Evolutionary conservation across 441 rosid genomes (phyloP).

Genomic region (Syzygium malaccense): DNA sequence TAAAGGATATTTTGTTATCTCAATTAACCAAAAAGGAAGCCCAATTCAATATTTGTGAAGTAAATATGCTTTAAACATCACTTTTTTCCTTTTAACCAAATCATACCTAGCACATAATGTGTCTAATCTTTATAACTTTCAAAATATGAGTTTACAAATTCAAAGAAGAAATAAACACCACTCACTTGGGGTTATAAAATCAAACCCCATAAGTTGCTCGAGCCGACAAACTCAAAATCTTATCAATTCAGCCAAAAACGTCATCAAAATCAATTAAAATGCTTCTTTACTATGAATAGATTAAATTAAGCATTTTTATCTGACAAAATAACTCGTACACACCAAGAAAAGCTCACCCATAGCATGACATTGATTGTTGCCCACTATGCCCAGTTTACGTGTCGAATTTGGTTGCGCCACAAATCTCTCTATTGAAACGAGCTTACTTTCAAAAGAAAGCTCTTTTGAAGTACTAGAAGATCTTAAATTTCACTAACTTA

Average conservation of each 20-base stretch:
- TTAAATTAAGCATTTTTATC: too few species aligned
- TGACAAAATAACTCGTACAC: not conserved
- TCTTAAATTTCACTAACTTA: rapidly evolving
- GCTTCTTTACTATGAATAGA: not conserved
- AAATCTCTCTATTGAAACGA: rapidly evolving
- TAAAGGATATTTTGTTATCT: not conserved
- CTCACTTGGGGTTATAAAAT: not conserved
- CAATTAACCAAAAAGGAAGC: not conserved
- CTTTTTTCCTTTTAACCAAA: not conserved
- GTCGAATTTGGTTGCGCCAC: rapidly evolving
- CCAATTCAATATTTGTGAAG: not conserved
- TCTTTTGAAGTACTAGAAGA: not conserved
- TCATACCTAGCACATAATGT: rapidly evolving
- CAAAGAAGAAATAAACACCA: not conserved
- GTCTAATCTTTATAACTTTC: not conserved
- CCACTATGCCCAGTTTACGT: rapidly evolving
- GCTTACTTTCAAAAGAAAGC: too few species aligned
- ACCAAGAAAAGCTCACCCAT: not conserved
- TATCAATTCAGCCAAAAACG: not conserved
- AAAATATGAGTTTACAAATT: not conserved
- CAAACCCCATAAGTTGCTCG: not conserved
- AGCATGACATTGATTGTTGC: not conserved
- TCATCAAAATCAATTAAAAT: not conserved
- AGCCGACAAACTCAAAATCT: rapidly evolving
- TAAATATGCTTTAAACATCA: rapidly evolving